Evolutionary conservation across 2,329 filamentous ascomycete genomes (phyloP), one percentile per base, ranked within the genome.

Genomic region (Falciphora oryzae): DNA sequence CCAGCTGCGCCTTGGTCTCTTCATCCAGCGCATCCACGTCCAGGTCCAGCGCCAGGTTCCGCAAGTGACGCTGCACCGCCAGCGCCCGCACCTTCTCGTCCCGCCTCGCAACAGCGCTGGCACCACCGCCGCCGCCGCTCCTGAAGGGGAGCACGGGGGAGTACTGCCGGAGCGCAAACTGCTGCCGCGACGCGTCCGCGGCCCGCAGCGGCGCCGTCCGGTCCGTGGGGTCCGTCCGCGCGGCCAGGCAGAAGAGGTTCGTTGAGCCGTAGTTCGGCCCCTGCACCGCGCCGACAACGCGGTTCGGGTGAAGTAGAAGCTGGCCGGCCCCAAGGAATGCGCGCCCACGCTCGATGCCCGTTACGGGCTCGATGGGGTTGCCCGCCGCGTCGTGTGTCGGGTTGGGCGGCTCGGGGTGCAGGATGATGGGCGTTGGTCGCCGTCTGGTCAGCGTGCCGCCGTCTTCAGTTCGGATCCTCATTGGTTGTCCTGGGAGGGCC

Each of bases 281-380:
- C 69, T 89, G 81, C 2, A 87, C 78, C 6, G 79, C 83, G 32
- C 85, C 85, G 32, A 87, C 73, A 7, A 78, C 77, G 2, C 76
- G 80, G 67, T 85, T 78, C 0, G 73, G 71, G 63, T 79, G 75
- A 0, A 81, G 66, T 1, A 71, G 66, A 0, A 88, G 74, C 65
- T 81, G 77, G 0, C 74, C 70, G 4, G 71, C 72, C 1, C 72
- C 68, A 0, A 88, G 67, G 60, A 76, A 80, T 0, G 70, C 69
- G 0, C 65, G 69, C 10, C 73, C 73, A 1, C 66, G 67, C 4
- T 67, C 61, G 5, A 71, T 65, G 31, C 75, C 78, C 8, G 70
- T 73, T 62, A 69, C 68, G 6, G 58, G 66, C 61, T 62, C 65
- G 8, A 68, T n/a, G 0, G 66, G 67, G 14, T 61, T 68, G 7